Conservation (phyloP, 2,329 filamentous ascomycete genomes). For the Capronia coronata region DNA sequence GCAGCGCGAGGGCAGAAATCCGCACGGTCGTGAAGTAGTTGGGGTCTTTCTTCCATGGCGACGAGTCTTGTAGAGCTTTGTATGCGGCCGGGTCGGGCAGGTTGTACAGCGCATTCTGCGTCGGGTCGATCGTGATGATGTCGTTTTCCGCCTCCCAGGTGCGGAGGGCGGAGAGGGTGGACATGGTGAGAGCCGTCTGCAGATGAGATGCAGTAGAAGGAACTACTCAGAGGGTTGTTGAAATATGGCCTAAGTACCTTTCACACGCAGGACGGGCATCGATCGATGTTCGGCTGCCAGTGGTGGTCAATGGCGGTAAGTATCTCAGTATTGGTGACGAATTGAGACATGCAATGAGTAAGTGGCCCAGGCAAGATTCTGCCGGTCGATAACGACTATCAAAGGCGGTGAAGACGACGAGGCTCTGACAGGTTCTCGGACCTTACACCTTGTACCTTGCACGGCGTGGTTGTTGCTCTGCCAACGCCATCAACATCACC, state of each 20-base stretch:
- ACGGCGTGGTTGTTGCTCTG: slow-evolving; percentile 15
- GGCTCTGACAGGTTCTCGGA: neutral
- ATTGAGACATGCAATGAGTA: neutral
- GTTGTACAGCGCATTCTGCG: slow-evolving; percentile 83
- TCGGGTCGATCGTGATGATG: slow-evolving; percentile 73
- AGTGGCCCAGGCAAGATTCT: slow-evolving; percentile 4
- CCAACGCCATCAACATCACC: slow-evolving; percentile 11
- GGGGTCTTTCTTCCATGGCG: slow-evolving; percentile 70
- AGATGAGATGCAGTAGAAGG: too few relatives aligned
- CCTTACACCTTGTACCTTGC: too few relatives aligned
- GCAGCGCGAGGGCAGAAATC: slow-evolving; percentile 84
- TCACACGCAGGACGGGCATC: too few relatives aligned
- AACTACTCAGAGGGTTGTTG: too few relatives aligned
- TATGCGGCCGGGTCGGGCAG: slow-evolving; percentile 63
- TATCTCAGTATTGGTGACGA: neutral
- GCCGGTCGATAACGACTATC: slow-evolving; percentile 1
- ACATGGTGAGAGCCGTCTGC: slow-evolving; percentile 19
- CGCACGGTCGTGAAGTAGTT: slow-evolving; percentile 90
- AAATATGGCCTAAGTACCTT: too few relatives aligned
- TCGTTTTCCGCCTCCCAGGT: slow-evolving; percentile 72
- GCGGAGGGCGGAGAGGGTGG: slow-evolving; percentile 32
- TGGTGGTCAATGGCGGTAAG: too few relatives aligned
- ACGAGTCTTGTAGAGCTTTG: slow-evolving; percentile 55
- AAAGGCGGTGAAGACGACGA: slow-evolving; percentile 8
- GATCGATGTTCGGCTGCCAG: too few relatives aligned